These are phyloP conservation scores for Cercospora canescens DNA, from an alignment of 2,329 filamentous ascomycete species.

Conservation along the genomic window DNA sequence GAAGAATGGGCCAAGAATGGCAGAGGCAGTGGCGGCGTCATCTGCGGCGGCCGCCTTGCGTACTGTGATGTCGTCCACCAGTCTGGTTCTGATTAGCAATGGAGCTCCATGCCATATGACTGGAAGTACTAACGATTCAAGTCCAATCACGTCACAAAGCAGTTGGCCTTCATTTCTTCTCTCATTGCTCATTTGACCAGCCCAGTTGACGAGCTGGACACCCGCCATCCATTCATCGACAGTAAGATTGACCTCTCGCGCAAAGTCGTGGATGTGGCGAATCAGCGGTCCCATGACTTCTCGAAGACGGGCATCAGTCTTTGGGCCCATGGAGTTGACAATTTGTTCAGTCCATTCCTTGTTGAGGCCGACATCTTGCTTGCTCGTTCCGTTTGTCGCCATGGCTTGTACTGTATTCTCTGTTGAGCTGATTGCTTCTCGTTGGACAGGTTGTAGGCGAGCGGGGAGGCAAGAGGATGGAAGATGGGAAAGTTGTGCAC, in stretches of 20 bases:
- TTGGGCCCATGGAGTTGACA: slow-evolving; percentile 39
- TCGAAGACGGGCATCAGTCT: slow-evolving; percentile 34
- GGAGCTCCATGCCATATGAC: slow-evolving; percentile 54
- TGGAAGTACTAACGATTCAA: slow-evolving; percentile 47
- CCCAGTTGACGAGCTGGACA: slow-evolving; percentile 60
- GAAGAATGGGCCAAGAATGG: slow-evolving; percentile 86
- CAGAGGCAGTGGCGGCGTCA: slow-evolving; percentile 64
- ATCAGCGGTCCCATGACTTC: slow-evolving; percentile 52
- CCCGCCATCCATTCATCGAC: slow-evolving; percentile 60
- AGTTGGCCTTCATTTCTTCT: slow-evolving; percentile 65
- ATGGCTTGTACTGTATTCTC: not conserved
- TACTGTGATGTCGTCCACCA: slow-evolving; percentile 79
- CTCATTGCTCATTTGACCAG: slow-evolving; percentile 62
- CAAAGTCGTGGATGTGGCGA: slow-evolving; percentile 60
- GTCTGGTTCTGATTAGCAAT: slow-evolving; percentile 53
- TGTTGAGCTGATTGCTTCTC: not conserved
- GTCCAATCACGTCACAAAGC: slow-evolving; percentile 58
- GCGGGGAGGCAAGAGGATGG: not conserved
- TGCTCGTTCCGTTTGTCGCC: slow-evolving; percentile 44
- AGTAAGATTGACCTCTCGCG: slow-evolving; percentile 59
- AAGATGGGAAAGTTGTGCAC: not conserved
- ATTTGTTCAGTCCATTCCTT: slow-evolving; percentile 35
- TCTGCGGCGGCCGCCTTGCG: slow-evolving; percentile 56
- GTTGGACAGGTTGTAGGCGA: not conserved
- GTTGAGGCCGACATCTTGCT: slow-evolving; percentile 43